These are phyloP conservation scores for Pholiota conissans DNA, from an alignment of 768 basidiomycete genomes.

Conservation along the genomic window DNA sequence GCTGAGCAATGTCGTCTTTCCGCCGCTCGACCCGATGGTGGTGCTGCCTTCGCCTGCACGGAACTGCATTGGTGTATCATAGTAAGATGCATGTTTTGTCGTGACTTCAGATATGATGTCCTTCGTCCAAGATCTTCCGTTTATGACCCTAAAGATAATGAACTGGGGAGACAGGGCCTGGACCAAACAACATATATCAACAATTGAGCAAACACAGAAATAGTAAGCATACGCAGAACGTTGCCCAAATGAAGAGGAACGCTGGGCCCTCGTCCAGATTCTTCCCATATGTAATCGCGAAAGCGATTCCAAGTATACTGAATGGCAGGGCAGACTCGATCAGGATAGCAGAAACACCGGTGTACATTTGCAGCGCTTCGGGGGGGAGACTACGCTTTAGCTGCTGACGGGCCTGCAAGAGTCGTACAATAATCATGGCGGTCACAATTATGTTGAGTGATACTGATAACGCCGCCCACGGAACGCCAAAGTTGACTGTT, in stretches of 20 bases:
- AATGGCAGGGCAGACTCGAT: background rate
- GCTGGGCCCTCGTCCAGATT: background rate
- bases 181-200: background rate
- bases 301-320: background rate
- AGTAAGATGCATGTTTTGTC: too few species aligned
- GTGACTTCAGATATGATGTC: background rate
- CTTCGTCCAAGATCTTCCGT: background rate
- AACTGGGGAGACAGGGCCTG: background rate
- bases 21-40: too few species aligned
- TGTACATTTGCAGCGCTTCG: background rate
- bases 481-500: conserved; percentile 3
- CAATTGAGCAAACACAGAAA: too few species aligned
- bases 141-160: background rate
- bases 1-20: too few species aligned
- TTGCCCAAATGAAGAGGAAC: background rate
- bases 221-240: background rate
- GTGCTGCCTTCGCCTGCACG: too few species aligned
- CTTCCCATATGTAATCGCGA: background rate
- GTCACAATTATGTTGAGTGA: background rate
- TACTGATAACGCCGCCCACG: background rate
- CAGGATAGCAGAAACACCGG: background rate
- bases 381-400: background rate
- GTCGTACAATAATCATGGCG: background rate
- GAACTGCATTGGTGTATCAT: too few species aligned
- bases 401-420: background rate